A percentile compares a stretch with the other conserved stretches of the same genome.
phyloP scores from a whole-genome alignment of 306 rosid species.

The Prunus padus region DNA sequence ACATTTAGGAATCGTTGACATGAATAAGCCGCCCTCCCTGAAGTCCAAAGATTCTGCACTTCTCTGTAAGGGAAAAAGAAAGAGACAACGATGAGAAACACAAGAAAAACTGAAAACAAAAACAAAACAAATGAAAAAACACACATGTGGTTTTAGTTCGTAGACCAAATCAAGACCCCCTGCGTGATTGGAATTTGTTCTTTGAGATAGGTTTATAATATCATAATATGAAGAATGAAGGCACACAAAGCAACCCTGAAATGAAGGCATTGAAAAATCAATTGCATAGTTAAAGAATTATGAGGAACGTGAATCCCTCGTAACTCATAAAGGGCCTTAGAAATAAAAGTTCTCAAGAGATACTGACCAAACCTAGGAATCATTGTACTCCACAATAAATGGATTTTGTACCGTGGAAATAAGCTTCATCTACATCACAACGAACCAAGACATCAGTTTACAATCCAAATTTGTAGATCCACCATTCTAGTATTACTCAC shows the following conservation, averaged over 20 bases:
- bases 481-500: not conserved
- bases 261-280: conserved; percentile 16
- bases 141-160: too few species aligned
- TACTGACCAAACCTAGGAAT: conserved; percentile 57
- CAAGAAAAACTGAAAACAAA: too few species aligned
- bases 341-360: not conserved
- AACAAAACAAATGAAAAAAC: too few species aligned
- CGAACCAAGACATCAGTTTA: not conserved
- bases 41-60: too few species aligned
- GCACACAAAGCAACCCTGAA: conserved; percentile 59
- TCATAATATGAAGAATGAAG: too few species aligned
- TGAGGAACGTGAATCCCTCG: not conserved
- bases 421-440: conserved; percentile 52
- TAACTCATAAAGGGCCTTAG: not conserved
- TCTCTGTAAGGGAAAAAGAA: too few species aligned
- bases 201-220: too few species aligned
- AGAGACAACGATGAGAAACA: too few species aligned
- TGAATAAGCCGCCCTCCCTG: too few species aligned
- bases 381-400: conserved; percentile 61
- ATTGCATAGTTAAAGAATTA: not conserved
- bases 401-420: conserved; percentile 54
- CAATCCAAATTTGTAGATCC: not conserved
- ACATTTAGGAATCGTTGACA: too few species aligned
- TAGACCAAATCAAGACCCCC: too few species aligned
- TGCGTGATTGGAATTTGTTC: too few species aligned